These are phyloP conservation scores for Coniophora puteana DNA, from an alignment of 1,284 basidiomycete genomes.

Conservation along the genomic window DNA sequence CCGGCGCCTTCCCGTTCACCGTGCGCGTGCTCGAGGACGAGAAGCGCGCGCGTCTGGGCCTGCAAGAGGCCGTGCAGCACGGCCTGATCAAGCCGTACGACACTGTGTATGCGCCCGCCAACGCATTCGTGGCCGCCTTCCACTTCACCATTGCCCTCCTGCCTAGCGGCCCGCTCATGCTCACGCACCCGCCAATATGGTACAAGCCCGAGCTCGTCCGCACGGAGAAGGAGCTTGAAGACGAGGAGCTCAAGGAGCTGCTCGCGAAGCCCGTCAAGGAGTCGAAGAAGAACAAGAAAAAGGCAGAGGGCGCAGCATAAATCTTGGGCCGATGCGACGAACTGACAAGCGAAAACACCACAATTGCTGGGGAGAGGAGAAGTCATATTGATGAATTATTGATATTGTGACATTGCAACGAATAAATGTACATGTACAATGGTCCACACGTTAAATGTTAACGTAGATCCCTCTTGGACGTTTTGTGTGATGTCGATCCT, in stretches of 20 bases:
- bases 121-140: slow-evolving; percentile 86
- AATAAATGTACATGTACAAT: too few relatives aligned
- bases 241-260: slow-evolving; percentile 79
- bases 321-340: too few relatives aligned
- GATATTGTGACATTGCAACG: too few relatives aligned
- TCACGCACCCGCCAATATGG: slow-evolving; percentile 88
- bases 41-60: slow-evolving; percentile 91
- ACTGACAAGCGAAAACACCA: too few relatives aligned
- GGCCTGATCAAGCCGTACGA: slow-evolving; percentile 88
- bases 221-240: slow-evolving; percentile 86
- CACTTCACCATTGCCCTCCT: slow-evolving; percentile 94
- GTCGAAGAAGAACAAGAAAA: slow-evolving; percentile 89
- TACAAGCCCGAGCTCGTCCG: slow-evolving; percentile 90
- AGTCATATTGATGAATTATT: too few relatives aligned
- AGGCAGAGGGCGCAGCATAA: slow-evolving; percentile 44
- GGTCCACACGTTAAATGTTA: too few relatives aligned
- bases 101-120: slow-evolving; percentile 77
- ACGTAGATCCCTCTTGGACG: too few relatives aligned
- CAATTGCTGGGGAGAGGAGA: too few relatives aligned
- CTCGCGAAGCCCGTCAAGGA: slow-evolving; percentile 81
- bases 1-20: slow-evolving; percentile 97
- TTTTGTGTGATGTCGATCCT: too few relatives aligned
- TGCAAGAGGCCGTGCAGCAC: slow-evolving; percentile 95
- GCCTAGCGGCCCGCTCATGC: slow-evolving; percentile 78
- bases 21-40: slow-evolving; percentile 93